phyloP scores from a whole-genome alignment of 352 stramenopile species.

The Phytophthora fragariaefolia region DNA sequence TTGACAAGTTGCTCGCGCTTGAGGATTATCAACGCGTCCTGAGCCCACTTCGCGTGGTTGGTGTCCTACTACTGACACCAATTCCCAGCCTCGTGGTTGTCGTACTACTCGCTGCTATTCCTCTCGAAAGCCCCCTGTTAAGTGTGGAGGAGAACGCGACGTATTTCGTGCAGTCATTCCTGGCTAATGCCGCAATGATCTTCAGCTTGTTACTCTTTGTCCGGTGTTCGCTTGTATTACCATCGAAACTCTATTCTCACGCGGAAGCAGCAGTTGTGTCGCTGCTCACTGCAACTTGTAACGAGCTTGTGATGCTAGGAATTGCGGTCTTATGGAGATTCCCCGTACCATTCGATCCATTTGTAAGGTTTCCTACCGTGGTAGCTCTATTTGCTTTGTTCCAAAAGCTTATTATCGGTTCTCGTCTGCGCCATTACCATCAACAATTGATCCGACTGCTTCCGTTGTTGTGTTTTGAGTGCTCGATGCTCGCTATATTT shows the following conservation, averaged over 20 bases:
- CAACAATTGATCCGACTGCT: background rate
- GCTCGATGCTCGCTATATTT: conserved; percentile 29
- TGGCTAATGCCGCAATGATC: conserved; percentile 18
- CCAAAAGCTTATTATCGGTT: background rate
- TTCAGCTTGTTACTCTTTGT: conserved; percentile 21
- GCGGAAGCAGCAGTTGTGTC: conserved; percentile 9
- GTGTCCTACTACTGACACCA: conserved; percentile 23
- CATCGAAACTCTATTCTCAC: conserved; percentile 20
- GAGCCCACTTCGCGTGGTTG: conserved; percentile 12
- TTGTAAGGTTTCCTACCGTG: background rate
- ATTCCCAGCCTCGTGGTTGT: conserved; percentile 16
- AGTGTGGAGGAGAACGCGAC: background rate
- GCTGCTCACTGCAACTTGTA: conserved; percentile 2
- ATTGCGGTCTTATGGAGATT: conserved; percentile 22
- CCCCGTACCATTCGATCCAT: conserved; percentile 19
- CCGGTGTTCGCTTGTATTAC: conserved; percentile 14
- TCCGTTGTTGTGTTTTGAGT: conserved; percentile 4
- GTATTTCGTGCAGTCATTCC: conserved; percentile 19
- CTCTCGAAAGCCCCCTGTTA: conserved; percentile 10
- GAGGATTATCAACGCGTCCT: conserved; percentile 23
- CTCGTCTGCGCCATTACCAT: background rate
- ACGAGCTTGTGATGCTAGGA: conserved; percentile 14
- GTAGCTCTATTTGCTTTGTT: background rate
- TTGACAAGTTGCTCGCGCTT: conserved; percentile 32
- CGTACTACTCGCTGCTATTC: conserved; percentile 12